These are phyloP conservation scores for Rhodotorula toruloides DNA, from an alignment of 768 basidiomycete genomes.

Conservation along the genomic window DNA sequence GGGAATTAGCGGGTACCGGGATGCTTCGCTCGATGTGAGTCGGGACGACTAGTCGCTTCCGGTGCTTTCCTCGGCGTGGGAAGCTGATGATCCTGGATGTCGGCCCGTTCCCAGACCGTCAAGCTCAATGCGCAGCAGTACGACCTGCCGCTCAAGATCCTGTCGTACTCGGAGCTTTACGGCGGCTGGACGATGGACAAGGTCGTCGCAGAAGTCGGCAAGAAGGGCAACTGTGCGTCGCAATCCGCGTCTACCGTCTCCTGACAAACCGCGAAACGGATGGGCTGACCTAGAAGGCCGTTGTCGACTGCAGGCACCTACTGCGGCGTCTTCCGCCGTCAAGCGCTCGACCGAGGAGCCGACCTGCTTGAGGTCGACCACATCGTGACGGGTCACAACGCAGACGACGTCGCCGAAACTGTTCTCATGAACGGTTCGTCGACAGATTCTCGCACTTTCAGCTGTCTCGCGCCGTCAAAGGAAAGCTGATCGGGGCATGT, in stretches of 20 bases:
- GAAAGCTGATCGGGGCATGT: not conserved
- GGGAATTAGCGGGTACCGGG: conserved; percentile 90
- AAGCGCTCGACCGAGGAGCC: conserved; percentile 92
- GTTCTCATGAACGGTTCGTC: conserved; percentile 94
- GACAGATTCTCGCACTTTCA: not conserved
- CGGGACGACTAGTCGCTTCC: not conserved
- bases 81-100: not conserved
- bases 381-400: conserved; percentile 98
- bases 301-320: conserved; percentile 59
- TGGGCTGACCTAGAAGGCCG: not conserved
- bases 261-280: not conserved
- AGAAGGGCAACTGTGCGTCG: conserved; percentile 84
- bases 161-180: conserved; percentile 92
- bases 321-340: conserved; percentile 94
- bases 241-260: not conserved
- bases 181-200: conserved; percentile 96
- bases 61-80: not conserved
- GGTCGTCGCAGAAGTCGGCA: conserved; percentile 87
- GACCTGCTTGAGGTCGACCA: conserved; percentile 83
- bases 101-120: conserved; percentile 64
- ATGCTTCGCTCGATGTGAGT: conserved; percentile 86
- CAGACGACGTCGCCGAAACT: conserved; percentile 98
- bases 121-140: conserved; percentile 96
- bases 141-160: conserved; percentile 86
- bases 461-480: not conserved